Evolutionary conservation across 192 early-diverging fungal species (phyloP).

Genomic region (Mortierella hygrophila): DNA sequence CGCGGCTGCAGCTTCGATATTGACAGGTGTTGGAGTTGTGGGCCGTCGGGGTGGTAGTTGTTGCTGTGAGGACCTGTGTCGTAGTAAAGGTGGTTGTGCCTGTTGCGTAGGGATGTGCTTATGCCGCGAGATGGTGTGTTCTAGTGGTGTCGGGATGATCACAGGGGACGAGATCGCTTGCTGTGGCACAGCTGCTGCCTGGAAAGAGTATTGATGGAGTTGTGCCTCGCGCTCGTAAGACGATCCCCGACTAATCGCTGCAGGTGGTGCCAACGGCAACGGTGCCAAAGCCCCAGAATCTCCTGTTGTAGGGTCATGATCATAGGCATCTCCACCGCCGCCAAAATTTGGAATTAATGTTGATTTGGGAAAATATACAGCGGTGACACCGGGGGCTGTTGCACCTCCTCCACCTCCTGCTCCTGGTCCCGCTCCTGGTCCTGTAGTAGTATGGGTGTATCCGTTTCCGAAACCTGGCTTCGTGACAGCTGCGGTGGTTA

Average conservation of each 20-base stretch:
- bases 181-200: constrained; percentile 34
- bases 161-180: constrained; percentile 33
- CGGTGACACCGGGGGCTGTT: constrained; percentile 14
- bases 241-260: not conserved
- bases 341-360: not conserved
- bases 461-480: not conserved
- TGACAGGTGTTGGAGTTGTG: constrained; percentile 19
- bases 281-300: not conserved
- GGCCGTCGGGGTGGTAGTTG: constrained; percentile 8
- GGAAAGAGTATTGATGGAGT: constrained; percentile 24
- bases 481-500: not conserved
- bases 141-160: constrained; percentile 42
- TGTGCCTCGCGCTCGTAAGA: not conserved
- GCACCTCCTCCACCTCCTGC: not conserved
- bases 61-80: constrained; percentile 21
- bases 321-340: not conserved
- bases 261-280: not conserved
- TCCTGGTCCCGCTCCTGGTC: not conserved
- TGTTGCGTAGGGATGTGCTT: constrained; percentile 36
- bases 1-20: constrained; percentile 41
- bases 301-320: not conserved
- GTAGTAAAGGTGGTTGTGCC: constrained; percentile 11
- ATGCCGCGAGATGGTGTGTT: constrained; percentile 37
- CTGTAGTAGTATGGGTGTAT: not conserved
- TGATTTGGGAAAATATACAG: constrained; percentile 7